Percentiles rank a stretch among this genome's conserved stretches.
Evolutionary conservation across 371 early-diverging fungal genomes (phyloP).

Genomic region (Syncephalastrum sp.): DNA sequence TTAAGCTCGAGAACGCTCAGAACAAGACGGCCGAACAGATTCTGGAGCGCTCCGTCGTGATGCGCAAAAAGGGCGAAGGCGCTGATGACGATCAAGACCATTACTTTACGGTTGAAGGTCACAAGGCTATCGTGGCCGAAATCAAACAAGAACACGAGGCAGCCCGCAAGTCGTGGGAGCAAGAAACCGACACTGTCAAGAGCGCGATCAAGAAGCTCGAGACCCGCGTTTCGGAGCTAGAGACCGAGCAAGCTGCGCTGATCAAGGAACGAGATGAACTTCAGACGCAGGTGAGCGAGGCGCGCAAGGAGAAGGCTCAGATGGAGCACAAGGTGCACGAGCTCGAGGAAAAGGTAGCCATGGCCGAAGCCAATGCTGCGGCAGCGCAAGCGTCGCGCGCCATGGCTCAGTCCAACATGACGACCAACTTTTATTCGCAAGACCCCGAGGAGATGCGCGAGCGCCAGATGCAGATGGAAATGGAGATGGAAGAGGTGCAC

Average conservation of each 20-base stretch:
- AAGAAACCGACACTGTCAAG: constrained; percentile 12
- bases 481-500: constrained; percentile 53
- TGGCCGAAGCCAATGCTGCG: constrained; percentile 46
- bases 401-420: constrained; percentile 7
- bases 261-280: constrained; percentile 61
- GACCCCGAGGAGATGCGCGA: constrained; percentile 34
- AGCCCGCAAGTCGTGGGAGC: constrained; percentile 22
- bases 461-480: constrained; percentile 45
- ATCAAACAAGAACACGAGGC: constrained; percentile 30
- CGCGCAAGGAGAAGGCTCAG: constrained; percentile 55
- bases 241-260: constrained; percentile 56
- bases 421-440: constrained; percentile 24
- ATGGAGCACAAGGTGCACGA: constrained; percentile 37
- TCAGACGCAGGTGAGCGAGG: constrained; percentile 49
- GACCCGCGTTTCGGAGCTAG: constrained; percentile 44
- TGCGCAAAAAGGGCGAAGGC: constrained; percentile 24
- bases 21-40: constrained; percentile 37
- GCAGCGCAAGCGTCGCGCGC: constrained; percentile 31
- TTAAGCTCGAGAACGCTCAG: constrained; percentile 50
- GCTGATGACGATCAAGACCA: constrained; percentile 10
- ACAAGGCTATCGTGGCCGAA: constrained; percentile 41
- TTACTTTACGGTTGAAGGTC: constrained; percentile 32
- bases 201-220: constrained; percentile 34
- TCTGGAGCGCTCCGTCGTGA: constrained; percentile 33
- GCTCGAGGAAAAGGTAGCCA: constrained; percentile 45